A percentile compares a stretch with the other conserved stretches of the same genome.
These are phyloP conservation scores for Phytophthora quininea DNA, from an alignment of 352 stramenopile species.

Conservation along the genomic window DNA sequence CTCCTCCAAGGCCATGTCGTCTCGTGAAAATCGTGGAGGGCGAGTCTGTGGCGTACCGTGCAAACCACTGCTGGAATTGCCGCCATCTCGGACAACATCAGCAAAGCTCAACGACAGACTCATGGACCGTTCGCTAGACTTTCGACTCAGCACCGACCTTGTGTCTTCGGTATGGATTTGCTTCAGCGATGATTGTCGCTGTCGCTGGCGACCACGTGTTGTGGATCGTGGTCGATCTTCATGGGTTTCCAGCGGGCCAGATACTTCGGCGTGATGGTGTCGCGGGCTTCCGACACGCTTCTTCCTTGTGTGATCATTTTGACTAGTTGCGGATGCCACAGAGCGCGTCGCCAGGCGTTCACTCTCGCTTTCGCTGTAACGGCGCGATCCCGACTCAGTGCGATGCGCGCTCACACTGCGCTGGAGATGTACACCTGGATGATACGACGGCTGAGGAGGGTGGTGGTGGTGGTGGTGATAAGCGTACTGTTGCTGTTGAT, in stretches of 20 bases:
- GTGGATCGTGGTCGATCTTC: constrained; percentile 25
- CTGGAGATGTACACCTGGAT: constrained; percentile 28
- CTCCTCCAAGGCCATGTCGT: constrained; percentile 66
- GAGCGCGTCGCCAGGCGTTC: constrained; percentile 72
- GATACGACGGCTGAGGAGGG: constrained; percentile 32
- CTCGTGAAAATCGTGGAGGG: constrained; percentile 49
- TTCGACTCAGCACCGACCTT: constrained; percentile 44
- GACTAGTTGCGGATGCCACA: constrained; percentile 51
- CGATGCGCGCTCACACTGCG: constrained; percentile 23
- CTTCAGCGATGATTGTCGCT: constrained; percentile 31
- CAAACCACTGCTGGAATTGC: constrained; percentile 23
- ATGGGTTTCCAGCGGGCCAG: constrained; percentile 5
- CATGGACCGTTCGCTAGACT: constrained; percentile 77
- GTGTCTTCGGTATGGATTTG: constrained; percentile 29
- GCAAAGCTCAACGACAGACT: constrained; percentile 90
- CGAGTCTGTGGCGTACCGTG: constrained; percentile 47
- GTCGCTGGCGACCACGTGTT: constrained; percentile 10
- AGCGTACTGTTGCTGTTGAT: constrained; percentile 40
- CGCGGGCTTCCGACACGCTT: constrained; percentile 50
- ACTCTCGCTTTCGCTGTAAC: constrained; percentile 75
- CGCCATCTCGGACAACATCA: constrained; percentile 79
- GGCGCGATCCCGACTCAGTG: constrained; percentile 42
- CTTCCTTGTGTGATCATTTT: constrained; percentile 45
- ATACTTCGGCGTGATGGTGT: constrained; percentile 15
- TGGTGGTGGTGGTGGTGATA: constrained; percentile 41